Percentiles rank a stretch among this genome's conserved stretches.
phyloP scores from a whole-genome alignment of 208 protist genomes.

The Spongospora subterranea region DNA sequence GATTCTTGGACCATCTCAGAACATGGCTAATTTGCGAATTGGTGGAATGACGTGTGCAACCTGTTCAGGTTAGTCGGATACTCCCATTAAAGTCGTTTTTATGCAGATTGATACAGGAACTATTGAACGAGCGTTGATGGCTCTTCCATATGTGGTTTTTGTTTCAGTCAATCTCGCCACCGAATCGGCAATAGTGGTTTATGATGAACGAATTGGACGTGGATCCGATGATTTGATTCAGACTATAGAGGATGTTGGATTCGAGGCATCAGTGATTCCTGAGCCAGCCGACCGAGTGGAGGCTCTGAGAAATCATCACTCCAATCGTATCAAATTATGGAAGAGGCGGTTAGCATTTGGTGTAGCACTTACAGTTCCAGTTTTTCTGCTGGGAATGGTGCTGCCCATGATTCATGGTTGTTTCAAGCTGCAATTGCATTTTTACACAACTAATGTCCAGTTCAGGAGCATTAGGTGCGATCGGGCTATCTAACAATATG shows the following conservation, averaged over 20 bases:
- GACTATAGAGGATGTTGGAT: neutral
- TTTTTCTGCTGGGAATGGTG: neutral
- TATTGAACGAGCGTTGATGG: slow-evolving; percentile 60
- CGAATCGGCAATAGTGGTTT: neutral
- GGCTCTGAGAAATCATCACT: neutral
- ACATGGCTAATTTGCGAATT: neutral
- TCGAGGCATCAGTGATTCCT: neutral
- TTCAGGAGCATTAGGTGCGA: no score
- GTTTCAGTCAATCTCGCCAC: slow-evolving; percentile 50
- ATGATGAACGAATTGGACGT: neutral
- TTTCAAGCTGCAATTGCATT: neutral
- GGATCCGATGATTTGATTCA: neutral
- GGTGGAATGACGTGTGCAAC: neutral
- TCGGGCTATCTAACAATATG: no score
- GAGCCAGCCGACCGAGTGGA: neutral
- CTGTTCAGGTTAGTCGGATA: neutral
- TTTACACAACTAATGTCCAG: neutral
- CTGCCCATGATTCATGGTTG: neutral
- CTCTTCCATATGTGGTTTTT: slow-evolving; percentile 53
- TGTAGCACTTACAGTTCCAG: neutral
- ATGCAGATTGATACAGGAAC: slow-evolving; percentile 33
- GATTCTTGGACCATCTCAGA: neutral
- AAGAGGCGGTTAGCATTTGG: neutral
- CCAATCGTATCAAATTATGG: neutral
- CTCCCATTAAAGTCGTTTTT: neutral